Conservation (phyloP, 345 rosid species). For the Gossypium rotundifolium region DNA sequence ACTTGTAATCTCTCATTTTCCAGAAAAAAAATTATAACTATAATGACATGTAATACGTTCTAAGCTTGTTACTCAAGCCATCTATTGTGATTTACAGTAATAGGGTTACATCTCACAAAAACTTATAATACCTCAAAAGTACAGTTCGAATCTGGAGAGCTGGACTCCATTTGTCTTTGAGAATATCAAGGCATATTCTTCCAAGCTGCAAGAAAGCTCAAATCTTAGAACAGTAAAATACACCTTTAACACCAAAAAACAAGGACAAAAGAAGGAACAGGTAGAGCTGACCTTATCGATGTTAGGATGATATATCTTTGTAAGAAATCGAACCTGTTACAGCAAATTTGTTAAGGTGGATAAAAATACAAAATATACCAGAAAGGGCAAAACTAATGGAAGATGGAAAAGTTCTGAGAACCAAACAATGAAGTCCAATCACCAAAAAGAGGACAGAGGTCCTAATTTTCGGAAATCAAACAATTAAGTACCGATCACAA, state of each 20-base stretch:
- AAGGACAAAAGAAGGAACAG: not conserved
- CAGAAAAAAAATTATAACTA: not conserved
- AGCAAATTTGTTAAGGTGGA: slow-evolving; percentile 12
- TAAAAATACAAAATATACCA: not conserved
- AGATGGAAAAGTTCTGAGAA: not conserved
- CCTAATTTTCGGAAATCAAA: not conserved
- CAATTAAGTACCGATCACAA: not conserved
- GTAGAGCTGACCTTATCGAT: slow-evolving; percentile 72
- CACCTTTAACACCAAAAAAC: slow-evolving; percentile 4
- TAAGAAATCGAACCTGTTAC: slow-evolving; percentile 90
- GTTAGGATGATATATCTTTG: slow-evolving; percentile 97
- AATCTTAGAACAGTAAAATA: slow-evolving; percentile 1
- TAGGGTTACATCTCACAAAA: not conserved
- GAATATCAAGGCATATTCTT: slow-evolving; percentile 95
- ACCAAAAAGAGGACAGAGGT: not conserved
- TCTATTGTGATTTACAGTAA: too few relatives aligned
- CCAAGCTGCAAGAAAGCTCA: slow-evolving; percentile 58
- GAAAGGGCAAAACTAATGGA: not conserved
- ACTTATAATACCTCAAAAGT: slow-evolving; percentile 65
- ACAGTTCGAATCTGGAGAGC: slow-evolving; percentile 98
- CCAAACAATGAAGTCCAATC: not conserved
- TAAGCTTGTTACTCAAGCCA: not conserved
- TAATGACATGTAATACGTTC: too few relatives aligned
- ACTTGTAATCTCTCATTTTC: not conserved
- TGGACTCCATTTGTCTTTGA: slow-evolving; percentile 99